Percentiles rank a stretch among this genome's conserved stretches.
Conservation (phyloP, 1,139 yeast genomes). For the Yamadazyma atmosphaerica region DNA sequence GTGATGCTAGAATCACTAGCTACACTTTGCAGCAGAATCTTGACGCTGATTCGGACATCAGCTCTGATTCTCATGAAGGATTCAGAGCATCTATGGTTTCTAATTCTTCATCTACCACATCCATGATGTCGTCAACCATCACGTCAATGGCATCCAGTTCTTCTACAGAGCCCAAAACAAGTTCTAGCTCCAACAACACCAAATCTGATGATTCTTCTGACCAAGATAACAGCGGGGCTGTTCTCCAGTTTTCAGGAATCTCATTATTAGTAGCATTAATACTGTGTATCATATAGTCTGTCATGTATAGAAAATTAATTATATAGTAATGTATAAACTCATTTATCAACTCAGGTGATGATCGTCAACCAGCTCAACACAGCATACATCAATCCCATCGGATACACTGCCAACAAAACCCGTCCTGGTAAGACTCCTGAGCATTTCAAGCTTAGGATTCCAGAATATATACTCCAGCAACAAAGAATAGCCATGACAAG, state of each 20-base stretch:
- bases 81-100: not conserved
- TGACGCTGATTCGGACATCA: not conserved
- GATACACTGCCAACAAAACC: slow-evolving; percentile 72
- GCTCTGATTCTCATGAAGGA: not conserved
- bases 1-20: slow-evolving; percentile 13
- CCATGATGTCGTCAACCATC: not conserved
- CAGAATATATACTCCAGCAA: slow-evolving; percentile 72
- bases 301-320: too few relatives aligned
- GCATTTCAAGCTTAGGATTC: slow-evolving; percentile 64
- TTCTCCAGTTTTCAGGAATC: slow-evolving; percentile 4
- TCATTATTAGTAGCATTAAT: slow-evolving; percentile 7
- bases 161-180: slow-evolving; percentile 3
- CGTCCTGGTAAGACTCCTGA: slow-evolving; percentile 72
- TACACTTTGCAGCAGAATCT: slow-evolving; percentile 1
- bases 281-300: slow-evolving; percentile 10
- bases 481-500: slow-evolving; percentile 53
- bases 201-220: slow-evolving; percentile 1
- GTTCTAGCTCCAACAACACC: slow-evolving; percentile 4
- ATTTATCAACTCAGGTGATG: slow-evolving; percentile 46
- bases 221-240: slow-evolving; percentile 12
- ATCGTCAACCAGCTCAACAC: slow-evolving; percentile 79
- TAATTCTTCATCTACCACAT: not conserved
- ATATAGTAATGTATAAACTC: not conserved
- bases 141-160: too few relatives aligned
- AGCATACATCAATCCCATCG: slow-evolving; percentile 73